phyloP scores from a whole-genome alignment of 2,329 filamentous ascomycete genomes.

The Fusarium sp. region DNA sequence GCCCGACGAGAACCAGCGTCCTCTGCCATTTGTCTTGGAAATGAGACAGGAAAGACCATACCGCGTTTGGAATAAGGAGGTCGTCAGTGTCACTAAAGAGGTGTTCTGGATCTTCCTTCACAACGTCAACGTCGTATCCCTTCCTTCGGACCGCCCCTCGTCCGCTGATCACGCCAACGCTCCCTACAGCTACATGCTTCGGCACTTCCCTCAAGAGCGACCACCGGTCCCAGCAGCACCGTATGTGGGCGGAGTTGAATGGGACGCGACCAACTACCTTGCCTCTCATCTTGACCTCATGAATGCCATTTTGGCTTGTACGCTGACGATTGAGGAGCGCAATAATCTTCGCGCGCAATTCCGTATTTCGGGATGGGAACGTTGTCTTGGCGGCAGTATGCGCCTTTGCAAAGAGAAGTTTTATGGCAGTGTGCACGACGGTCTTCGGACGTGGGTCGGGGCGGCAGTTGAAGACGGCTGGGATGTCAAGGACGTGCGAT shows the following conservation, averaged over 20 bases:
- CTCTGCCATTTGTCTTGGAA: constrained; percentile 86
- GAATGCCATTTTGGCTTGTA: constrained; percentile 88
- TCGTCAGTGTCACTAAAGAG: constrained; percentile 93
- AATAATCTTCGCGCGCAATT: constrained; percentile 83
- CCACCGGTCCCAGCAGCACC: constrained; percentile 93
- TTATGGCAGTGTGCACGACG: constrained; percentile 91
- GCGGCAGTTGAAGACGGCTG: constrained; percentile 90
- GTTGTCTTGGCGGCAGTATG: constrained; percentile 84
- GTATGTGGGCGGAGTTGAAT: constrained; percentile 97
- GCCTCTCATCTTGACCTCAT: constrained; percentile 92
- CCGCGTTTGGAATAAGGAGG: constrained; percentile 92
- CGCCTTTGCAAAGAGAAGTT: constrained; percentile 98
- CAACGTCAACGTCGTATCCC: constrained; percentile 85
- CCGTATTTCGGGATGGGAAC: constrained; percentile 88
- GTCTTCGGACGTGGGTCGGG: constrained; percentile 87
- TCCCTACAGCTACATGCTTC: constrained; percentile 71
- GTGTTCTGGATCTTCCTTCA: constrained; percentile 99
- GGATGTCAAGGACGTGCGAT: constrained; percentile 84
- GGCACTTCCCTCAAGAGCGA: constrained; percentile 85
- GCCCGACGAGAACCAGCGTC: constrained; percentile 78
- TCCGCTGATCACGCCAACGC: constrained; percentile 50
- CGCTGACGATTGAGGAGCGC: constrained; percentile 75
- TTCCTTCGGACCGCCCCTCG: constrained; percentile 60
- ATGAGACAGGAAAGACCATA: constrained; percentile 92
- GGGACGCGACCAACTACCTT: constrained; percentile 98